Evolutionary conservation across 495 filamentous ascomycete genomes (phyloP), one percentile per base, ranked within the genome.

Genomic region (Aspergillus wentii): DNA sequence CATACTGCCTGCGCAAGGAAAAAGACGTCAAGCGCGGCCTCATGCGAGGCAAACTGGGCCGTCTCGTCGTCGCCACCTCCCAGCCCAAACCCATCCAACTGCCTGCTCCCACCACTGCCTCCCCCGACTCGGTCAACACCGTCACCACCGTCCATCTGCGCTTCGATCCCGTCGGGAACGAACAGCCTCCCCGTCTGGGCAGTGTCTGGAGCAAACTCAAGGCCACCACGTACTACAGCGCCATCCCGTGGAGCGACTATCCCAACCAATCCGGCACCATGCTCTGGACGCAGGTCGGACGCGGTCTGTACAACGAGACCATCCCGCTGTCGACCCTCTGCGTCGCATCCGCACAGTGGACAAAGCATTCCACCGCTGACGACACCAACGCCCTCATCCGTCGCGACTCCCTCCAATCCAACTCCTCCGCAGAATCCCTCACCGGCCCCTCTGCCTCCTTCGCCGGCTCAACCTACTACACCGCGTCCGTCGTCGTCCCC

Each of bases 11-110:
- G 37, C 74, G 78, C 20, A 80, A 78, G 57, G 82, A 88, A 50
- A 96, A 94, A 67, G 68, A 68, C 8, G 63, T 97, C 23, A 80
- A 75, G 42, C 88, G 84, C 42, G 86, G 84, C 9, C 57, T 92
- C n/a, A 72, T 97, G 47, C 78, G 84, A 15, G 71, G 80, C 15
- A 91, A 83, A 52, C 61, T 87, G 1, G 92, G 92, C 17, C 74
- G 73, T 1, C 45, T 96, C 16, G 79, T 79, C 8, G 80, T 83
- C 27, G 71, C 83, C n/a, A 78, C 86, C 1, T 52, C 66, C 0
- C 91, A 97, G 51, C 88, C 92, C 2, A 71, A 70, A 18, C 69
- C 83, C 0, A 69, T 92, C 3, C 69, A 78, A 18, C 59, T 95
- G 41, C 68, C 42, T 48, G 58, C 57, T 33, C 76, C 49, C 44